phyloP scores from a whole-genome alignment of 805 yeast genomes.

The Citeromyces matritensis region DNA sequence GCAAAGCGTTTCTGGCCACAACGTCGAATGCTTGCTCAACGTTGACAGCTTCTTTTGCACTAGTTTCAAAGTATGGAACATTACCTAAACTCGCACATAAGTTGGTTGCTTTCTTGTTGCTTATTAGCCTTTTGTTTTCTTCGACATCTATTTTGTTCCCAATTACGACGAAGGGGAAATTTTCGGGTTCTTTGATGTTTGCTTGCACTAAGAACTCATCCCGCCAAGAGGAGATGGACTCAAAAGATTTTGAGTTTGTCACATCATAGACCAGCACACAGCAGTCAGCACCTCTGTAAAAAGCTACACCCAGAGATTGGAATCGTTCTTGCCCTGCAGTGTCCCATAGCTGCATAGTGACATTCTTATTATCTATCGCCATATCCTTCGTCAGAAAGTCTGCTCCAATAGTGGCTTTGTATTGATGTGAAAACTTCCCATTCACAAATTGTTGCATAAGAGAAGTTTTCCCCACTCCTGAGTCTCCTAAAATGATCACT shows the following conservation, averaged over 20 bases:
- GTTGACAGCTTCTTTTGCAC: conserved; percentile 92
- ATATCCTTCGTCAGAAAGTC: conserved; percentile 91
- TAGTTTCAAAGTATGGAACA: conserved; percentile 89
- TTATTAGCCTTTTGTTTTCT: conserved; percentile 68
- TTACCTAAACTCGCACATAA: conserved; percentile 33
- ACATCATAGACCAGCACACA: conserved; percentile 94
- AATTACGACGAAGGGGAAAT: conserved; percentile 87
- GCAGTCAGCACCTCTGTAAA: conserved; percentile 96
- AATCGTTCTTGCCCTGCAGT: conserved; percentile 98
- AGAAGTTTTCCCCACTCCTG: conserved; percentile 96
- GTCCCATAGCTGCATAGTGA: conserved; percentile 88
- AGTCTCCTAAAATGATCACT: conserved; percentile 89
- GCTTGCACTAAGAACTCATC: conserved; percentile 93
- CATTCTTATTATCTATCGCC: conserved; percentile 67
- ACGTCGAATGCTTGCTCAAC: conserved; percentile 94
- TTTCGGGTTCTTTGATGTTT: conserved; percentile 84
- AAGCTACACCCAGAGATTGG: conserved; percentile 93
- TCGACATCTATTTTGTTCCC: conserved; percentile 95
- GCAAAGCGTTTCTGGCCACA: conserved; percentile 87
- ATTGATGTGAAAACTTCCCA: conserved; percentile 87
- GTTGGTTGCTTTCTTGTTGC: conserved; percentile 34
- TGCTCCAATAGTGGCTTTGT: conserved; percentile 96
- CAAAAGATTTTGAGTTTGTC: conserved; percentile 87
- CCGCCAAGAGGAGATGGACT: conserved; percentile 80
- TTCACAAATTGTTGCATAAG: conserved; percentile 95